Evolutionary conservation across 352 stramenopile genomes (phyloP), one percentile per base, ranked within the genome.

Genomic region (Hyaloperonospora arabidopsidis): DNA sequence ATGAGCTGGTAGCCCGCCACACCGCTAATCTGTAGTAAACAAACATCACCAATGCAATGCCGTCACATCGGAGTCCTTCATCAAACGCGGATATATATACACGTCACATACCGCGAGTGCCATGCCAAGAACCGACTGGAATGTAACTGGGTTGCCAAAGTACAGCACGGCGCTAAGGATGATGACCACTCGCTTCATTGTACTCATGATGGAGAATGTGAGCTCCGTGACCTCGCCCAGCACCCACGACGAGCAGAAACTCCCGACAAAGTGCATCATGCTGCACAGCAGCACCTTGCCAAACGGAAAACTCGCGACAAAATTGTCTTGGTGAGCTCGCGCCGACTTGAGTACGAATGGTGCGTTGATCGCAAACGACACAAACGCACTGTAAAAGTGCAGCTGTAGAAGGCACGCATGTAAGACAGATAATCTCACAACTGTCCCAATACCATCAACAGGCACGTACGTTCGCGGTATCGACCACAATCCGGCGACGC

Each of bases 161-260:
- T 92, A 93, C 25, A 90, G 56, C 15, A 93, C 76, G 1, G 84
- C 81, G 49, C 84, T 89, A 28, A 91, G 61, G 57, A 93, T 89
- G 57, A 93, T 84, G 52, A 93, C 84, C 48, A 92, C 78, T 12
- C 84, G 84, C 70, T 92, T 91, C 81, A 93, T 90, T 19, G 84
- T 93, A 58, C 79, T 84, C 84, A 93, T 93, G 67, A 93, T 93
- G 47, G 84, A 93, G 67, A 89, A 93, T 43, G 84, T 90, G 34
- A 93, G 78, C 63, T 93, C 84, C 15, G 84, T 86, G 36, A 93
- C 84, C 54, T 93, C 80, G 48, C 84, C 84, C 22, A 93, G 71
- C 49, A 93, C 78, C 61, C 86, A 80, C 22, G 77, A 87, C 39
- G 81, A 80, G 57, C 81, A 84, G 55, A 89, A 88, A 64, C 77